phyloP scores from a whole-genome alignment of 345 rosid genomes.

The Aurinia saxatilis region DNA sequence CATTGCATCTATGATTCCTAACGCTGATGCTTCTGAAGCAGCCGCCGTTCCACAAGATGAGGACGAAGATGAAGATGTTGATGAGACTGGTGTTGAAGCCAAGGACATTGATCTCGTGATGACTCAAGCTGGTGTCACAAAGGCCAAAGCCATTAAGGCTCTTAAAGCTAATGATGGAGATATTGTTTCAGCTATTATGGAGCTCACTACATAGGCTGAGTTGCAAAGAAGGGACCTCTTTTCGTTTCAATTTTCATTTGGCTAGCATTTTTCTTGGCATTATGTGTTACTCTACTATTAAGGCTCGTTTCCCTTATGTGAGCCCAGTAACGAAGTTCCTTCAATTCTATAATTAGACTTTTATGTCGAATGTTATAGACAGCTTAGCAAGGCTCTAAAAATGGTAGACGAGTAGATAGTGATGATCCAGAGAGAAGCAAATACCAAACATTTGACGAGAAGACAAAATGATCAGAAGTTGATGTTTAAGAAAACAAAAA shows the following conservation, averaged over 20 bases:
- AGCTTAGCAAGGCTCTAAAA: too few relatives aligned
- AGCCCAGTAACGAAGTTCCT: conserved; percentile 11
- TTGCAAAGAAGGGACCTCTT: not conserved
- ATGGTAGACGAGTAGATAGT: too few relatives aligned
- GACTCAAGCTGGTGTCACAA: conserved; percentile 82
- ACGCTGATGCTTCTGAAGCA: conserved; percentile 43
- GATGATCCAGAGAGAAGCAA: too few relatives aligned
- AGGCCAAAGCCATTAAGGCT: conserved; percentile 70
- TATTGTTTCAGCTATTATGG: conserved; percentile 93
- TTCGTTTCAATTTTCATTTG: not conserved
- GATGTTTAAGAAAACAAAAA: too few relatives aligned
- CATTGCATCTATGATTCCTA: conserved; percentile 57
- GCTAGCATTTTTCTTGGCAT: too few relatives aligned
- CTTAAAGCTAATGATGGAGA: conserved; percentile 64
- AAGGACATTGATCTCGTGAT: conserved; percentile 78
- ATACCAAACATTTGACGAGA: too few relatives aligned
- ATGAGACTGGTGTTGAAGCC: conserved; percentile 70
- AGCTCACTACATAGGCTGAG: conserved; percentile 58
- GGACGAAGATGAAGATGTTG: conserved; percentile 77
- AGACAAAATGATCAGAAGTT: too few relatives aligned
- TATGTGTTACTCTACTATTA: not conserved
- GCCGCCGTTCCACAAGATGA: conserved; percentile 40
- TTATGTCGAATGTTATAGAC: not conserved
- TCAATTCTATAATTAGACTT: not conserved
- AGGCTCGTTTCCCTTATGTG: not conserved